Evolutionary conservation across 2,329 filamentous ascomycete species (phyloP), one percentile per base, ranked within the genome.

Genomic region (Epichloe elymi): DNA sequence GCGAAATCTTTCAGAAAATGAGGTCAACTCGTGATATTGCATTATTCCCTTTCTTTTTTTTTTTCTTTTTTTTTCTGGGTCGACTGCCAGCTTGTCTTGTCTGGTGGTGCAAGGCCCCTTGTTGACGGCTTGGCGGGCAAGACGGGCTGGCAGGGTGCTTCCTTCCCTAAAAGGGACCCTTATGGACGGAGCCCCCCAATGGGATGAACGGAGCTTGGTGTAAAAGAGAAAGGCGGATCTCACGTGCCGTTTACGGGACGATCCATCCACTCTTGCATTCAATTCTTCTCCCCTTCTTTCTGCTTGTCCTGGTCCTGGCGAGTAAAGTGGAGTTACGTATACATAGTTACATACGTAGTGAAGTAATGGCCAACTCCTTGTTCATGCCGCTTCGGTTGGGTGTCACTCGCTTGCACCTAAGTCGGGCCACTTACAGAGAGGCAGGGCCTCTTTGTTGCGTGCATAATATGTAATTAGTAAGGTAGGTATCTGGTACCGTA

Each of bases 221-320:
- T 41, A 41, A 19, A 12, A 20, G 39, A 41, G 19, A 23, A 15
- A 41, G n/a, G 41, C 38, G 46, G 47, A 44, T 50, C 48, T 49
- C 51, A 53, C 51, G 51, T 53, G 51, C 51, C n/a, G 39, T 49
- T 38, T 43, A 30, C 47, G 48, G 47, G 48, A 44, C 43, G 42
- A 51, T 51, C 39, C 50, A 48, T 37, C 20, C 23, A 36, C 26
- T 26, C 26, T 26, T 26, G 26, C 26, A 26, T 26, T 26, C 7
- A 26, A 26, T 23, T 23, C 6, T 23, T 37, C 19, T 17, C 19
- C 15, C 19, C 36, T 23, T 8, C 5, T 26, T 17, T 8, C 12
- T 26, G 7, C 26, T 26, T 2, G 7, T 26, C 7, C 26, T 26
- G 7, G 7, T 26, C 7, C 26, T 8, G 26, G 7, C 26, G 26